These are phyloP conservation scores for Geotrichum phurueaensis DNA, from an alignment of 1,139 yeast genomes.

Conservation along the genomic window DNA sequence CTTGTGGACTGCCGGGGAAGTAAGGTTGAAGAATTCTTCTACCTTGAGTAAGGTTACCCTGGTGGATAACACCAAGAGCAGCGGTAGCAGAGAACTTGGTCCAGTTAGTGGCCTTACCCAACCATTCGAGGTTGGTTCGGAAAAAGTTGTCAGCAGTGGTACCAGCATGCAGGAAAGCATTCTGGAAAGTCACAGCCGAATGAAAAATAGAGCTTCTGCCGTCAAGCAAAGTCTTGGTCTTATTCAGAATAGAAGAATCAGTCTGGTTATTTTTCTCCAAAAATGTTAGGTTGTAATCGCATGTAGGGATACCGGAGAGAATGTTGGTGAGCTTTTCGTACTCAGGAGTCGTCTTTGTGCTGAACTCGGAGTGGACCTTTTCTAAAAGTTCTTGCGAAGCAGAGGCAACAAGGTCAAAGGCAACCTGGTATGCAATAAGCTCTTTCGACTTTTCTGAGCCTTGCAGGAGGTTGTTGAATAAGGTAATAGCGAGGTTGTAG, in stretches of 20 bases:
- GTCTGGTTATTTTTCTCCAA: slow-evolving; percentile 81
- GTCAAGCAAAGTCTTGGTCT: slow-evolving; percentile 74
- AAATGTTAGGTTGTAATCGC: slow-evolving; percentile 88
- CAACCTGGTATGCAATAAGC: slow-evolving; percentile 81
- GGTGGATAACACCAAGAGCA: slow-evolving; percentile 94
- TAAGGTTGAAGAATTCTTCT: slow-evolving; percentile 83
- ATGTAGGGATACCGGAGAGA: slow-evolving; percentile 87
- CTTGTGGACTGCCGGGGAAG: slow-evolving; percentile 66
- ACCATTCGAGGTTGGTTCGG: slow-evolving; percentile 88
- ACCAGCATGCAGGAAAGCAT: slow-evolving; percentile 94
- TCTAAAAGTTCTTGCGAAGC: slow-evolving; percentile 90
- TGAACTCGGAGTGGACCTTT: slow-evolving; percentile 46
- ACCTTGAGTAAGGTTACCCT: slow-evolving; percentile 90
- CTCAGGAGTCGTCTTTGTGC: slow-evolving; percentile 33
- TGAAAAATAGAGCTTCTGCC: slow-evolving; percentile 93
- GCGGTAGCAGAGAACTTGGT: slow-evolving; percentile 97
- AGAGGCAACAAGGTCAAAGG: slow-evolving; percentile 85
- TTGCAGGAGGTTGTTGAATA: slow-evolving; percentile 56
- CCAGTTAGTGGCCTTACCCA: slow-evolving; percentile 97
- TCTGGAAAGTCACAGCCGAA: slow-evolving; percentile 90
- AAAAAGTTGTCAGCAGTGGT: slow-evolving; percentile 94
- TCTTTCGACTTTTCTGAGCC: slow-evolving; percentile 36
- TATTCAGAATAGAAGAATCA: slow-evolving; percentile 74
- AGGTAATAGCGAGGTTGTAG: slow-evolving; percentile 55
- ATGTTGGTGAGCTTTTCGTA: slow-evolving; percentile 54